phyloP scores from a whole-genome alignment of 495 filamentous ascomycete genomes.

The Friedmanniomyces simplex region DNA sequence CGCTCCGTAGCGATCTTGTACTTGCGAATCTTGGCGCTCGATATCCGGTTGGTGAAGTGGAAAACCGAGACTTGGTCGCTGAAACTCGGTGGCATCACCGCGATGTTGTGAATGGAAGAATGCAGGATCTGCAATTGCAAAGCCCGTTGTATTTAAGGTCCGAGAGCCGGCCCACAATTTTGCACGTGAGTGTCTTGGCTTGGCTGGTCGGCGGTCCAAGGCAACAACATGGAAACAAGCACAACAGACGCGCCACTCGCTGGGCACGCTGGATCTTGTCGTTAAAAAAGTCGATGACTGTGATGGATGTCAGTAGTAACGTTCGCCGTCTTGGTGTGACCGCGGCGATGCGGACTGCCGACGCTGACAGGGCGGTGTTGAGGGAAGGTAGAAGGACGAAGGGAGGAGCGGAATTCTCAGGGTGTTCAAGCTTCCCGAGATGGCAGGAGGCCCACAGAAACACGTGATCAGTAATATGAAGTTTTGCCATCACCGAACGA shows the following conservation, averaged over 20 bases:
- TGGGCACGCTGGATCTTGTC: neutral
- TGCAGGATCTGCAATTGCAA: neutral
- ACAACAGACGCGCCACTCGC: neutral
- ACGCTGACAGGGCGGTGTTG: neutral
- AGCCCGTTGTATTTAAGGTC: no score
- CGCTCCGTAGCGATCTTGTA: conserved; percentile 18
- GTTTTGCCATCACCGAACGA: no score
- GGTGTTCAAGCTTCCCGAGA: neutral
- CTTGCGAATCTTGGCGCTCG: conserved; percentile 19
- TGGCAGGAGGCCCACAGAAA: neutral
- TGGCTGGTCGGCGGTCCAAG: neutral
- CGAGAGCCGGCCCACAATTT: neutral
- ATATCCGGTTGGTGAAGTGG: conserved; percentile 18
- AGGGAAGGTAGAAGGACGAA: neutral
- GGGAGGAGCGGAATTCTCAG: neutral
- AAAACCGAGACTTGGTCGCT: conserved; percentile 14
- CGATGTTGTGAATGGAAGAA: neutral
- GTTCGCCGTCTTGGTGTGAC: neutral
- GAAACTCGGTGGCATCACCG: neutral
- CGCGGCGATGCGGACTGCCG: neutral
- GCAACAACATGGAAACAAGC: no score
- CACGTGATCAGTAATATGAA: no score
- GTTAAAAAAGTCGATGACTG: neutral
- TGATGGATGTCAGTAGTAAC: neutral
- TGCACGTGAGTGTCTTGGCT: neutral